Conservation (phyloP, 1,284 basidiomycete genomes). For the Moniliophthora roreri region DNA sequence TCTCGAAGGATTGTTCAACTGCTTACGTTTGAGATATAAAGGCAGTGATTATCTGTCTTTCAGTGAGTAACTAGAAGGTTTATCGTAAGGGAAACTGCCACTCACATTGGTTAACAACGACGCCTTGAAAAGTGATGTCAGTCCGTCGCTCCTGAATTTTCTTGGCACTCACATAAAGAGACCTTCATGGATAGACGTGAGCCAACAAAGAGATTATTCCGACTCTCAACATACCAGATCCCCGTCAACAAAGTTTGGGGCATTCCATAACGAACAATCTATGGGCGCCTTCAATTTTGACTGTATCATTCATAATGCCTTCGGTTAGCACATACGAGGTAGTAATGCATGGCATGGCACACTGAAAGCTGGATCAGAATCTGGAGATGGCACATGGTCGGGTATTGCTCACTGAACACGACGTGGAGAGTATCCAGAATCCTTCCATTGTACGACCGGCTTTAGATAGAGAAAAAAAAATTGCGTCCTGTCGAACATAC, state of each 20-base stretch:
- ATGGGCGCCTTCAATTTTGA: neutral
- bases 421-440: conserved; percentile 40
- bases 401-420: conserved; percentile 33
- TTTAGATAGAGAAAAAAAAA: neutral
- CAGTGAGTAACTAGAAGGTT: neutral
- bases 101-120: conserved; percentile 6
- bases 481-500: conserved; percentile 9
- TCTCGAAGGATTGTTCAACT: neutral
- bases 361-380: conserved; percentile 24
- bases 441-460: conserved; percentile 23
- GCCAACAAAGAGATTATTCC: no score
- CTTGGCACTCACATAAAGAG: conserved; percentile 1
- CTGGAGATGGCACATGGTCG: neutral
- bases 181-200: no score
- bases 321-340: conserved; percentile 30
- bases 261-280: neutral
- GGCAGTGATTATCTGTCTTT: conserved; percentile 22
- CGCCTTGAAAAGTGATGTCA: neutral
- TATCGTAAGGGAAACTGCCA: neutral
- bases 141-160: no score
- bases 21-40: conserved; percentile 35
- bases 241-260: conserved; percentile 25
- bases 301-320: neutral
- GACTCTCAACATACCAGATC: neutral
- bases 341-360: conserved; percentile 39